Evolutionary conservation across 345 rosid species (phyloP).

Genomic region (Clausena lansium): DNA sequence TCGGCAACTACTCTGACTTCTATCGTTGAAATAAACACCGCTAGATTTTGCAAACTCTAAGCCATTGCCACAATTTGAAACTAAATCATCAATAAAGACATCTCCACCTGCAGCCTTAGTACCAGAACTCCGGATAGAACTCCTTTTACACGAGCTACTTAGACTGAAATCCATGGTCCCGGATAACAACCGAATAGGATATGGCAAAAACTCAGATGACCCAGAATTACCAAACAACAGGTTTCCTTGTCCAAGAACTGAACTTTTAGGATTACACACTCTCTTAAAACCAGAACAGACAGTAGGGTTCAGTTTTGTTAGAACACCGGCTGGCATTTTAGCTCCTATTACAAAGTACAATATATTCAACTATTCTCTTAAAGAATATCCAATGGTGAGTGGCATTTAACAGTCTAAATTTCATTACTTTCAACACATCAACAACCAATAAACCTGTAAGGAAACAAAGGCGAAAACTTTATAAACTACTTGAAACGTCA

Average conservation of each 20-base stretch:
- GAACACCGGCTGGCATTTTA: slow-evolving; percentile 58
- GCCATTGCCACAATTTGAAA: slow-evolving; percentile 49
- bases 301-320: slow-evolving; percentile 44
- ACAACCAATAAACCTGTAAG: slow-evolving; percentile 19
- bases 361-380: slow-evolving; percentile 13
- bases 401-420: slow-evolving; percentile 3
- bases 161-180: slow-evolving; percentile 19
- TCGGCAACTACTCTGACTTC: slow-evolving; percentile 34
- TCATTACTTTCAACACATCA: slow-evolving; percentile 21
- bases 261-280: slow-evolving; percentile 21
- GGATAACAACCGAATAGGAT: slow-evolving; percentile 21
- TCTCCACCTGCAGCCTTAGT: slow-evolving; percentile 69
- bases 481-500: not conserved
- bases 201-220: slow-evolving; percentile 15
- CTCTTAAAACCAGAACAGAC: slow-evolving; percentile 43
- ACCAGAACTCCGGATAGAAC: slow-evolving; percentile 67
- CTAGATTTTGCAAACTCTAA: slow-evolving; percentile 52
- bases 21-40: slow-evolving; percentile 50
- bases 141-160: slow-evolving; percentile 23
- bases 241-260: slow-evolving; percentile 20
- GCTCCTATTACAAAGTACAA: slow-evolving; percentile 15
- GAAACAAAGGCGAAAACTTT: not conserved
- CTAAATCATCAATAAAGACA: slow-evolving; percentile 57
- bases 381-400: slow-evolving; percentile 7
- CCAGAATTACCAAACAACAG: slow-evolving; percentile 15